phyloP scores from a whole-genome alignment of 225 moss, liverwort and hornwort species.

The Anthoceros angustus region DNA sequence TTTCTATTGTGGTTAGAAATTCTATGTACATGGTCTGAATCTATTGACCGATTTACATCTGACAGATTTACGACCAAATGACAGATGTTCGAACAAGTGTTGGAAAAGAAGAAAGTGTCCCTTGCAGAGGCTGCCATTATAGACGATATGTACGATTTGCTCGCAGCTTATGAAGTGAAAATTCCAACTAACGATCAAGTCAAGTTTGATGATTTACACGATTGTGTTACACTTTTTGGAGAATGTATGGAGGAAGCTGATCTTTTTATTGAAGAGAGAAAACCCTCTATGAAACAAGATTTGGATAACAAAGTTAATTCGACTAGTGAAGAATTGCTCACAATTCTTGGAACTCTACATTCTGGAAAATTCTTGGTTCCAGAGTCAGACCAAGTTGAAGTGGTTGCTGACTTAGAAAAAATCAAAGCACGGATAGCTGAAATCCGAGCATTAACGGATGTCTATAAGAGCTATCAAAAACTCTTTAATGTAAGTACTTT shows the following conservation, averaged over 20 bases:
- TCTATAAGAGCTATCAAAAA: slow-evolving; percentile 67
- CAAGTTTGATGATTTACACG: slow-evolving; percentile 73
- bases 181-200: slow-evolving; percentile 78
- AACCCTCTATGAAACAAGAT: slow-evolving; percentile 49
- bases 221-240: slow-evolving; percentile 58
- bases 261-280: slow-evolving; percentile 24
- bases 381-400: slow-evolving; percentile 36
- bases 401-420: slow-evolving; percentile 36
- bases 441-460: slow-evolving; percentile 35
- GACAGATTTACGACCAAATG: slow-evolving; percentile 3
- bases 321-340: slow-evolving; percentile 59
- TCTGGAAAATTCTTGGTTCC: slow-evolving; percentile 42
- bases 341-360: slow-evolving; percentile 46
- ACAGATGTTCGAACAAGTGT: slow-evolving; percentile 56
- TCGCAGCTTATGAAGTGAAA: slow-evolving; percentile 76
- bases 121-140: slow-evolving; percentile 42
- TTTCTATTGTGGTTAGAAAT: neutral
- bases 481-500: slow-evolving; percentile 50
- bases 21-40: neutral
- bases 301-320: slow-evolving; percentile 40
- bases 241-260: slow-evolving; percentile 74
- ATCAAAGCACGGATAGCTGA: slow-evolving; percentile 46
- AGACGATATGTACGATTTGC: slow-evolving; percentile 75
- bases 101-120: slow-evolving; percentile 54
- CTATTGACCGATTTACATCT: neutral